Conservation (phyloP, 441 rosid species). For the Arabidopsis hybrid region DNA sequence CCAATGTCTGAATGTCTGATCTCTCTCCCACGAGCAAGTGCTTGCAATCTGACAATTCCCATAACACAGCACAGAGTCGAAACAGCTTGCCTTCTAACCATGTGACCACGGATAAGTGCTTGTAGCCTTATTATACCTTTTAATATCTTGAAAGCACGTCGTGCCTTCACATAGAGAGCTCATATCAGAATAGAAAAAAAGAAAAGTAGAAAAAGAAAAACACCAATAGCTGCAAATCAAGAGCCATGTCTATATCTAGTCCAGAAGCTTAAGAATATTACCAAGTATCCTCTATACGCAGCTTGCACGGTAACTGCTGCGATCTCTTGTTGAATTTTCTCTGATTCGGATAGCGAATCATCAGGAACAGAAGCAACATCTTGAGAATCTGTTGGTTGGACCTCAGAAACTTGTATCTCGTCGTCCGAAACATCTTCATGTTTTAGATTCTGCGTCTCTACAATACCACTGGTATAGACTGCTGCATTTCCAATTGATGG, state of each 20-base stretch:
- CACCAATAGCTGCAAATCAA: not conserved
- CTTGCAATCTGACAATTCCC: conserved; percentile 72
- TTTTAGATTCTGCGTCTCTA: conserved; percentile 53
- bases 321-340: conserved; percentile 58
- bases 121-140: conserved; percentile 49
- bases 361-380: conserved; percentile 41
- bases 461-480: conserved; percentile 38
- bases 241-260: not conserved
- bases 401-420: conserved; percentile 50
- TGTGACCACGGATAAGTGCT: conserved; percentile 64
- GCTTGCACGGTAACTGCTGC: conserved; percentile 81
- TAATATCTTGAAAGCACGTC: conserved; percentile 45
- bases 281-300: conserved; percentile 94
- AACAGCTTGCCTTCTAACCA: conserved; percentile 75
- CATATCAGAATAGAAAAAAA: not conserved
- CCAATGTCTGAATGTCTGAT: conserved; percentile 66
- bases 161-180: conserved; percentile 39
- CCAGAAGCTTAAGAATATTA: conserved; percentile 44
- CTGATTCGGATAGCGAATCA: conserved; percentile 49
- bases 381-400: conserved; percentile 49
- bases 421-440: conserved; percentile 48
- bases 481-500: conserved; percentile 51
- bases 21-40: conserved; percentile 63
- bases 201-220: not conserved
- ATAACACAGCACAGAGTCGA: conserved; percentile 61